Base-by-base conservation (phyloP, 768 basidiomycete genomes). In the Auricularia sp. region DNA sequence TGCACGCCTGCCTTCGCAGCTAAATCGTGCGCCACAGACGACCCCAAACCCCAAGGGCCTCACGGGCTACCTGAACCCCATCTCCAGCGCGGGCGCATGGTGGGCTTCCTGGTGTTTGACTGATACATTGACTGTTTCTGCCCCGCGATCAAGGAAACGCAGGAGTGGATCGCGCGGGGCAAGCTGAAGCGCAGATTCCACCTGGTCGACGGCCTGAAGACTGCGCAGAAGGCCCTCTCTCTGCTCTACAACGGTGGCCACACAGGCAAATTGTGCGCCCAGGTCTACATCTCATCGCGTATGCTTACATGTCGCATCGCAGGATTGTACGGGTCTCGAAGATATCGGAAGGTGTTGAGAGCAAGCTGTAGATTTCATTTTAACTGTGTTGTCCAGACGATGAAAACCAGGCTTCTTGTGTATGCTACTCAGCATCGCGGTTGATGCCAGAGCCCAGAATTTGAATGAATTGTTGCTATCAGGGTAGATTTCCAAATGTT, bases 21-120 rank as follows among this genome's bases (percentile, higher is more conserved):
- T 12, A 39, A n/a, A 18, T 47, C 4, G 18, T 16, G 56, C 59
- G 23, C 36, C 42, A 36, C 68, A 90, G 88, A 90, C 71, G 71
- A 78, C 35, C 64, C 76, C 1, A 82, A 80, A 29, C 65, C 87
- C 90, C 1, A 81, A 79, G 65, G 90, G 90, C 14, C 78, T 95
- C 16, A 77, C 82, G 65, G 81, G 81, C 61, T 93, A 91, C 70
- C 67, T 81, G 42, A 84, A 78, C 64, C 76, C 96, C 63, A 93
- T 97, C 67, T 70, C 81, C 87, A 88, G 71, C 83, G 93, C 51
- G 91, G 90, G 16, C 87, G 79, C 47, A 84, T 98, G 1, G 79
- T 89, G 71, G 95, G 95, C 7, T 97, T 93, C 76, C 78, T 95
- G 69, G 82, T 91, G 87, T 80, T 91, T 65, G 93, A 98, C 75